phyloP scores from a whole-genome alignment of 208 protist genomes.

The Leptomonas seymouri region DNA sequence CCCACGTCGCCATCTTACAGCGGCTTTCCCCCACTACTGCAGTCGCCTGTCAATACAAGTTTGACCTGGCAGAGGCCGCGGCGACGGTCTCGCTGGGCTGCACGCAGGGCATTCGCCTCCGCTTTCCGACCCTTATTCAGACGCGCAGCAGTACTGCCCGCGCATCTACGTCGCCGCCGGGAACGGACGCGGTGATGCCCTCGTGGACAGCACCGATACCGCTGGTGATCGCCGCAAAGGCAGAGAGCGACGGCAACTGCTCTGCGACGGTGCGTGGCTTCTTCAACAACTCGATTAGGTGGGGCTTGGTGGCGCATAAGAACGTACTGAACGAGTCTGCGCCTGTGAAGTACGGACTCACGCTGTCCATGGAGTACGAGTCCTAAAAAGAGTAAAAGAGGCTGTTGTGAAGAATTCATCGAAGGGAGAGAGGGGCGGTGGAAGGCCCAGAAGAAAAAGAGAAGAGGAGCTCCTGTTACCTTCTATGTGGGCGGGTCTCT shows the following conservation, averaged over 20 bases:
- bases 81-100: constrained; percentile 72
- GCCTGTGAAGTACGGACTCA: constrained; percentile 53
- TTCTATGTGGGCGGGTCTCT: too few species aligned
- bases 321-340: constrained; percentile 54
- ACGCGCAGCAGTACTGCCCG: constrained; percentile 13
- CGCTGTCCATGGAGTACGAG: constrained; percentile 67
- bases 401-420: too few species aligned
- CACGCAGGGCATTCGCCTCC: constrained; percentile 76
- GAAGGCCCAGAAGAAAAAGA: not conserved
- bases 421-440: not conserved
- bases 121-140: constrained; percentile 47
- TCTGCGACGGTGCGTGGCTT: constrained; percentile 69
- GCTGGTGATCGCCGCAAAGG: constrained; percentile 75
- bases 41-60: constrained; percentile 76
- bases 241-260: constrained; percentile 63
- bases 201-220: constrained; percentile 49
- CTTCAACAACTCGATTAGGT: constrained; percentile 72
- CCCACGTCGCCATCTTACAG: constrained; percentile 75
- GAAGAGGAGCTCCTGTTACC: too few species aligned
- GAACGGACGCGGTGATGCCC: not conserved
- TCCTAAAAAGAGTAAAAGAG: too few species aligned
- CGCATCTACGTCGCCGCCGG: not conserved
- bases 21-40: constrained; percentile 58
- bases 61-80: constrained; percentile 52
- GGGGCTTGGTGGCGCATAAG: constrained; percentile 64